A percentile compares a stretch with the other conserved stretches of the same genome.
Evolutionary conservation across 345 rosid species (phyloP).

Genomic region (Syzygium jambos): DNA sequence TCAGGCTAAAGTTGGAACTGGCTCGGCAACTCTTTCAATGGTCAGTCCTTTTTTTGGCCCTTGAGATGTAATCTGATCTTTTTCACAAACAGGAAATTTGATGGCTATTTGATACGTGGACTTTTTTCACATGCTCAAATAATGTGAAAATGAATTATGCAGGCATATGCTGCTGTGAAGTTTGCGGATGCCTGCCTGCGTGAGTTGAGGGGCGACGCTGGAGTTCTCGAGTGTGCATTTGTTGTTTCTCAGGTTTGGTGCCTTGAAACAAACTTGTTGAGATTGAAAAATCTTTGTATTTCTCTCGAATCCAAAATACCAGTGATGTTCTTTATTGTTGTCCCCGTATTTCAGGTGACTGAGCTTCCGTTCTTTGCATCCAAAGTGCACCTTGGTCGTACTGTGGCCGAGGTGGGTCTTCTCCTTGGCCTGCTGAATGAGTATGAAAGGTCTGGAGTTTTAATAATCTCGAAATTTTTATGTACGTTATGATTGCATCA

Average conservation of each 20-base stretch:
- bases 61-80: too few species aligned
- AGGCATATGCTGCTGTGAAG: conserved; percentile 97
- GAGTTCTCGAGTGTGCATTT: conserved; percentile 61
- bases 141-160: not conserved
- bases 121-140: too few species aligned
- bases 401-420: conserved; percentile 13
- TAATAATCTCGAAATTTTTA: not conserved
- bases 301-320: too few species aligned
- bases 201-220: conserved; percentile 76
- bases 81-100: too few species aligned
- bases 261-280: not conserved
- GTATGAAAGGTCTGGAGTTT: conserved; percentile 54
- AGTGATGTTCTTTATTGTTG: not conserved
- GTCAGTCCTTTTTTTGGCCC: conserved; percentile 19
- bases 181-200: conserved; percentile 87
- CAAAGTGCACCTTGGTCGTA: conserved; percentile 70
- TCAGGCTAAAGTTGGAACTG: conserved; percentile 97
- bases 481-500: too few species aligned
- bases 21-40: conserved; percentile 94
- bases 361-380: conserved; percentile 95
- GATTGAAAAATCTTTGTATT: too few species aligned
- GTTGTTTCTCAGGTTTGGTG: conserved; percentile 61
- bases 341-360: conserved; percentile 44
- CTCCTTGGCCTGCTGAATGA: conserved; percentile 75
- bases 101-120: too few species aligned